A percentile compares a stretch with the other conserved stretches of the same genome.
Evolutionary conservation across 2,329 filamentous ascomycete genomes (phyloP).

Genomic region (Aspergillus neoniger): DNA sequence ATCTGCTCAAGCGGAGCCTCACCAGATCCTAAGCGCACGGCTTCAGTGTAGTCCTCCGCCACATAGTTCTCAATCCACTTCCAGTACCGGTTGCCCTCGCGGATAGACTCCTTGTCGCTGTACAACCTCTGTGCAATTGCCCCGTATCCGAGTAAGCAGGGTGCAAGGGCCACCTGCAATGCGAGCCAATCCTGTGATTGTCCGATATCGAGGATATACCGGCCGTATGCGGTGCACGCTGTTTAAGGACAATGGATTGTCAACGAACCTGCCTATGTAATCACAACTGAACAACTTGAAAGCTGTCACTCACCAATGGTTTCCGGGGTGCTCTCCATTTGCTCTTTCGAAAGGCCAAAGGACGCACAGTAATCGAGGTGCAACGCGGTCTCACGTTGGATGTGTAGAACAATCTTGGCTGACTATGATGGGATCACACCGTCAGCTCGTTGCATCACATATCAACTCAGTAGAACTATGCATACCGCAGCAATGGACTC

Average conservation of each 20-base stretch:
- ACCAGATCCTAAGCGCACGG: slow-evolving; percentile 71
- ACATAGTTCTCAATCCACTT: slow-evolving; percentile 90
- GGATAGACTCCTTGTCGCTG: slow-evolving; percentile 60
- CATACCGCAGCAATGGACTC: slow-evolving; percentile 70
- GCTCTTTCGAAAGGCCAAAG: slow-evolving; percentile 72
- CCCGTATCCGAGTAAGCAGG: slow-evolving; percentile 87
- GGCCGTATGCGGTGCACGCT: slow-evolving; percentile 80
- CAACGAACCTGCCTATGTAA: not conserved
- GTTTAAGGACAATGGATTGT: slow-evolving; percentile 44
- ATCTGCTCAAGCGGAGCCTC: slow-evolving; percentile 29
- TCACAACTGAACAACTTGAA: not conserved
- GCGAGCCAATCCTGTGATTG: slow-evolving; percentile 85
- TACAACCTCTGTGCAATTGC: slow-evolving; percentile 73
- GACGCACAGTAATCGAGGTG: slow-evolving; percentile 80
- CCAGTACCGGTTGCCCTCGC: slow-evolving; percentile 75
- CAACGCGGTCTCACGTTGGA: slow-evolving; percentile 75
- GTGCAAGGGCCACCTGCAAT: slow-evolving; percentile 79
- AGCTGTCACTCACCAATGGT: slow-evolving; percentile 61
- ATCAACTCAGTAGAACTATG: not conserved
- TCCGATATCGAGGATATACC: slow-evolving; percentile 86
- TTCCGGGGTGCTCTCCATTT: slow-evolving; percentile 74
- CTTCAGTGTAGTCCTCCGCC: slow-evolving; percentile 73
- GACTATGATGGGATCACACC: slow-evolving; percentile 44
- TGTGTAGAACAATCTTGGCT: slow-evolving; percentile 72
- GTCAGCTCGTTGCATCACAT: not conserved